Percentiles rank a stretch among this genome's conserved stretches.
These are phyloP conservation scores for Xerocomus nothofagi DNA, from an alignment of 1,284 basidiomycete species.

Conservation along the genomic window DNA sequence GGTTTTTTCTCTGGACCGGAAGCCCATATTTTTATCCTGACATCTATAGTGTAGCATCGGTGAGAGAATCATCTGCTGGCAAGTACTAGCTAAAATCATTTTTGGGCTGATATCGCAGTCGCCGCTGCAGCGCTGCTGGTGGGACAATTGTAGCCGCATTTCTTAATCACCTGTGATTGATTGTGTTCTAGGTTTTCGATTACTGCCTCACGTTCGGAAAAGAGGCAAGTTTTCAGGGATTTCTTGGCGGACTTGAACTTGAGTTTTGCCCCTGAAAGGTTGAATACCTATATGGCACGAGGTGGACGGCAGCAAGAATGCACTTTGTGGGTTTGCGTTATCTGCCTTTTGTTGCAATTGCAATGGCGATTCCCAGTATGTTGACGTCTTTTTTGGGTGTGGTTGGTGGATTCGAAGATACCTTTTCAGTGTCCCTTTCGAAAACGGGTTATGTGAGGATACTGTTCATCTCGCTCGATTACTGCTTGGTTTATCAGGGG, in stretches of 20 bases:
- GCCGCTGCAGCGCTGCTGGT: slow-evolving; percentile 19
- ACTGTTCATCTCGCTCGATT: background rate
- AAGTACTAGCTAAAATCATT: too few relatives aligned
- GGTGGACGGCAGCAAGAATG: slow-evolving; percentile 20
- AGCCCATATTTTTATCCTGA: too few relatives aligned
- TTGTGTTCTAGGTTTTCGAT: slow-evolving; percentile 15
- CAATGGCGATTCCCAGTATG: slow-evolving; percentile 19
- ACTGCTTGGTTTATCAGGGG: background rate
- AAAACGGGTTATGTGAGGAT: slow-evolving; percentile 10
- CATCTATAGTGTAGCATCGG: too few relatives aligned
- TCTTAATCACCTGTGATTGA: background rate
- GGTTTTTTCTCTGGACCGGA: too few relatives aligned
- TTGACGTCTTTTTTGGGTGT: background rate
- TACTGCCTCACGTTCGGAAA: slow-evolving; percentile 19
- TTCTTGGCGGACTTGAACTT: background rate
- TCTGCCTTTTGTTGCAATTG: slow-evolving; percentile 24
- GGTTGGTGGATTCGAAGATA: background rate
- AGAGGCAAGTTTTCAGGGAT: slow-evolving; percentile 6
- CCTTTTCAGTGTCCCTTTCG: slow-evolving; percentile 11
- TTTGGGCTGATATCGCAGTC: slow-evolving; percentile 6
- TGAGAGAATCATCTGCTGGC: too few relatives aligned
- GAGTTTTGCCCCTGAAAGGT: slow-evolving; percentile 11
- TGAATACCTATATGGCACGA: slow-evolving; percentile 16
- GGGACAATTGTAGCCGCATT: background rate
- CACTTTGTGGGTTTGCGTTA: slow-evolving; percentile 25